phyloP scores from a whole-genome alignment of 352 stramenopile genomes.

The Plasmopara halstedii region DNA sequence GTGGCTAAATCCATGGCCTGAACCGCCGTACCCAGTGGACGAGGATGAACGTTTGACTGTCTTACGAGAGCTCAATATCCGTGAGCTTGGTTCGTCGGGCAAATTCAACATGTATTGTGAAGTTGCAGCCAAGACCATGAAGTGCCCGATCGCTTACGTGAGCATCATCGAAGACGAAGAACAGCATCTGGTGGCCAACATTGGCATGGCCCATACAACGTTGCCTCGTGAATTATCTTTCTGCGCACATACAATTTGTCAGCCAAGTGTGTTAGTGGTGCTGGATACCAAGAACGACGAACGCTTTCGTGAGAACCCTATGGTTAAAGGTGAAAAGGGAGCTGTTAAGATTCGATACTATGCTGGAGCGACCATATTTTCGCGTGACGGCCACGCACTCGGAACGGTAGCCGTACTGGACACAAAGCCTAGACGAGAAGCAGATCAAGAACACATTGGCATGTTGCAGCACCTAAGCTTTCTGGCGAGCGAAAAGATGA shows the following conservation, averaged over 20 bases:
- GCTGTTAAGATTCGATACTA: slow-evolving; percentile 86
- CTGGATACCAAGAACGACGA: slow-evolving; percentile 82
- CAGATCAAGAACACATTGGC: slow-evolving; percentile 81
- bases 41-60: slow-evolving; percentile 69
- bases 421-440: slow-evolving; percentile 66
- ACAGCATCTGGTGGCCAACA: slow-evolving; percentile 77
- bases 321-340: slow-evolving; percentile 80
- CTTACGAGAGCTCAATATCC: slow-evolving; percentile 75
- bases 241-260: slow-evolving; percentile 82
- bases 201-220: slow-evolving; percentile 76
- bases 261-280: slow-evolving; percentile 72
- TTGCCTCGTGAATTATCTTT: slow-evolving; percentile 77
- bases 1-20: slow-evolving; percentile 77
- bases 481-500: slow-evolving; percentile 84
- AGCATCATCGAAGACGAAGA: slow-evolving; percentile 82
- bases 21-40: slow-evolving; percentile 70
- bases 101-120: slow-evolving; percentile 88
- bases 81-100: slow-evolving; percentile 53
- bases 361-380: slow-evolving; percentile 77
- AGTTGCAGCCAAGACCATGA: slow-evolving; percentile 82
- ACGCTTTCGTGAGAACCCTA: slow-evolving; percentile 80
- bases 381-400: slow-evolving; percentile 62
- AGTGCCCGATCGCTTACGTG: slow-evolving; percentile 80
- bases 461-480: slow-evolving; percentile 86
- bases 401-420: slow-evolving; percentile 81